Base-by-base conservation (phyloP, 257 asterid species). In the Primulina huaijiensis region DNA sequence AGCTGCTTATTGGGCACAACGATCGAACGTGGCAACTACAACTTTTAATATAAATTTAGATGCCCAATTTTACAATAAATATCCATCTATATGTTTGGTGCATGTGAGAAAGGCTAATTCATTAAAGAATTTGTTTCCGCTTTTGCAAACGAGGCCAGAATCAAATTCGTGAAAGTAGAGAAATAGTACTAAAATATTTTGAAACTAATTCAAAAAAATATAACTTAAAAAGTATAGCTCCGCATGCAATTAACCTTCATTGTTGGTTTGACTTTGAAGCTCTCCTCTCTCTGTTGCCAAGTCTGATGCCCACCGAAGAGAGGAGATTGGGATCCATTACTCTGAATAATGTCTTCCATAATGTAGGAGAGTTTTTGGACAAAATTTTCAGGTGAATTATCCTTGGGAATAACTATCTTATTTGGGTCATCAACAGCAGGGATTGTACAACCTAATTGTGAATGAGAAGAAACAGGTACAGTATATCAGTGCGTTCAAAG, bases 221-320 rank as follows among this genome's bases (percentile, higher is more conserved):
- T 56, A 23, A 68, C n/a, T 43, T 30, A 57, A 52, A 72, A 74
- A 65, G 52, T 67, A 67, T 7, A 35, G 64, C 55, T 11, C 11
- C 4, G 19, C 38, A 52, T 68, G 71, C 79, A 62, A 33, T n/a
- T 74, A 56, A 90, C 99, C 96, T 88, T 86, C 97, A 94, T 91
- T 38, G 67, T 76, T 6, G 96, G 87, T 80, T 84, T 91, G 52
- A 94, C 74, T 70, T 85, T 86, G 82, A 89, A 94, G 83, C 97
- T 89, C 75, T 78, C 84, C 8, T 90, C 89, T 81, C 99, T 89
- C 76, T 87, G 90, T 72, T 85, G 55, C 99, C 99, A 94, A 57
- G 85, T 86, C 72, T 75, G 85, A 76, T 89, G 88, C 70, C 97
- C 97, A 75, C 97, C 97, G 77, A 91, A 94, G 63, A 94, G 84